These are phyloP conservation scores for Anthracocystis setariae DNA, from an alignment of 1,284 basidiomycete genomes.

Conservation along the genomic window DNA sequence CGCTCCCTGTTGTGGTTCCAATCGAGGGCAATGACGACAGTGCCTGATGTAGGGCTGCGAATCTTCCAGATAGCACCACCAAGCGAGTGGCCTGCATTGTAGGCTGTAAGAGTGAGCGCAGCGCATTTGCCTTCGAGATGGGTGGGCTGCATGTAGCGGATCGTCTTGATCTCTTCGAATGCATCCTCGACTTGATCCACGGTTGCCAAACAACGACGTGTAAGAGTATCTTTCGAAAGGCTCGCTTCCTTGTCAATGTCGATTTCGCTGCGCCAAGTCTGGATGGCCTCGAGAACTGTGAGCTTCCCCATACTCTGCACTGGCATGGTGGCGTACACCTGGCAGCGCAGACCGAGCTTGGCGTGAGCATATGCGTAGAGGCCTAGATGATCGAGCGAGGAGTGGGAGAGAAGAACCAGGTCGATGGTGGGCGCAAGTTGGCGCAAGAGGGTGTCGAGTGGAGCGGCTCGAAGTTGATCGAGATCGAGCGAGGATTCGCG, in stretches of 20 bases:
- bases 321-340: constrained; percentile 94
- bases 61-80: constrained; percentile 99
- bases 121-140: constrained; percentile 82
- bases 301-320: constrained; percentile 96
- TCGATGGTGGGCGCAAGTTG: constrained; percentile 77
- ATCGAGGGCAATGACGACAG: constrained; percentile 92
- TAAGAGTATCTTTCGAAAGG: not conserved
- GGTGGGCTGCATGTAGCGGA: constrained; percentile 93
- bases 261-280: constrained; percentile 56
- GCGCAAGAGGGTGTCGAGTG: constrained; percentile 39
- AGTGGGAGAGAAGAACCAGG: constrained; percentile 90
- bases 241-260: constrained; percentile 50
- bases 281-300: constrained; percentile 70
- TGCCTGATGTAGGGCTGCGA: constrained; percentile 93
- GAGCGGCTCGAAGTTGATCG: constrained; percentile 29
- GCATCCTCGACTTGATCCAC: constrained; percentile 89
- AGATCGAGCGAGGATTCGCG: constrained; percentile 33
- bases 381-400: constrained; percentile 86
- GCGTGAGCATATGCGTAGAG: constrained; percentile 90
- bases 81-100: constrained; percentile 92
- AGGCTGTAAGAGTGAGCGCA: constrained; percentile 87
- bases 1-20: constrained; percentile 97
- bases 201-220: constrained; percentile 75
- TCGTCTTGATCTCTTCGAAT: constrained; percentile 88
- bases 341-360: constrained; percentile 86